Evolutionary conservation across 1,284 basidiomycete genomes (phyloP).

Genomic region (Ganoderma resinaceum): DNA sequence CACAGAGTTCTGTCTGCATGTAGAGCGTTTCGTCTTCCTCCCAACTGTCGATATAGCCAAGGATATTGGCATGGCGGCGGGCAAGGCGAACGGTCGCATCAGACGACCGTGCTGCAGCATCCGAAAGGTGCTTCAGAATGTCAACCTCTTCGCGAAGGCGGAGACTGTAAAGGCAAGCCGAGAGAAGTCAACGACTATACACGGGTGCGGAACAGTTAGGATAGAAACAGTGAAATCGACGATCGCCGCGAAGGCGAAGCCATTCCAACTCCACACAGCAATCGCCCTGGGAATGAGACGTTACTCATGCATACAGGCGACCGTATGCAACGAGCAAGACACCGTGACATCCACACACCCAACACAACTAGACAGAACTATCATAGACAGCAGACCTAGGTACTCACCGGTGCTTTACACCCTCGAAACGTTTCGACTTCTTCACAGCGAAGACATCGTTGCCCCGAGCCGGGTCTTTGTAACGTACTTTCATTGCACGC

Average conservation of each 20-base stretch:
- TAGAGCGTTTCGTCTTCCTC: slow-evolving; percentile 92
- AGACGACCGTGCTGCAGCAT: slow-evolving; percentile 17
- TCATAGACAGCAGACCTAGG: not conserved
- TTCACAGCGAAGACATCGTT: slow-evolving; percentile 87
- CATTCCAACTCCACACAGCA: slow-evolving; percentile 3
- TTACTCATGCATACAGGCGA: slow-evolving; percentile 3
- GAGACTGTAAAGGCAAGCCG: slow-evolving; percentile 53
- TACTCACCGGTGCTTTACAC: slow-evolving; percentile 87
- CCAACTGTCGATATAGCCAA: slow-evolving; percentile 96
- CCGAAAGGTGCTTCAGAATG: slow-evolving; percentile 81
- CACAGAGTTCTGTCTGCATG: slow-evolving; percentile 96
- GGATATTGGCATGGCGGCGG: slow-evolving; percentile 73
- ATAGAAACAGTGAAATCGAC: slow-evolving; percentile 2
- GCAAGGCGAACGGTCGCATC: slow-evolving; percentile 26
- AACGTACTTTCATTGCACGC: slow-evolving; percentile 89
- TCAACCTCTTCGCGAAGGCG: slow-evolving; percentile 97
- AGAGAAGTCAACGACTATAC: slow-evolving; percentile 8
- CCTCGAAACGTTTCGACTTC: slow-evolving; percentile 93
- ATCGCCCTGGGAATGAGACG: slow-evolving; percentile 10
- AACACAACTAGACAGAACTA: slow-evolving; percentile 3
- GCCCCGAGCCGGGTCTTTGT: slow-evolving; percentile 52
- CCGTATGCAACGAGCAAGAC: slow-evolving; percentile 5
- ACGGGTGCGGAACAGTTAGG: not conserved
- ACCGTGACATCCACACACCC: slow-evolving; percentile 1
- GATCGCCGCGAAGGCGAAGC: slow-evolving; percentile 4